Percentiles rank a stretch among this genome's conserved stretches.
Conservation (phyloP, 768 basidiomycete species). For the Suillus decipiens region DNA sequence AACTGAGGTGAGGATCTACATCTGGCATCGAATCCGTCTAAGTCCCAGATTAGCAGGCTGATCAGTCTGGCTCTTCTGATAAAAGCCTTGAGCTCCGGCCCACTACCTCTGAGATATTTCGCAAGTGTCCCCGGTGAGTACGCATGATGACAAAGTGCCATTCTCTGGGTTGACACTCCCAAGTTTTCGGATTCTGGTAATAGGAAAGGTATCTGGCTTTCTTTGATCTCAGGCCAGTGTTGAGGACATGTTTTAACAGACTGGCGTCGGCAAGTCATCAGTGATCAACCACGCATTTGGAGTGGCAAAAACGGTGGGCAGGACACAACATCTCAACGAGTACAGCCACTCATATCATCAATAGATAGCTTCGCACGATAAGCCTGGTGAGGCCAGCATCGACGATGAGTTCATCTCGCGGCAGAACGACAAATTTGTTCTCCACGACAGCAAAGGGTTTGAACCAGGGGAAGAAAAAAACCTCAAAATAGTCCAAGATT, state of each 20-base stretch:
- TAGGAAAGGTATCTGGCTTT: neutral
- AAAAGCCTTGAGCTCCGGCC: neutral
- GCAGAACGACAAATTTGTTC: constrained; percentile 13
- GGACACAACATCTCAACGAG: neutral
- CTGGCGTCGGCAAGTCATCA: neutral
- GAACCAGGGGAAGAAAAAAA: constrained; percentile 16
- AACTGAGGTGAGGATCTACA: neutral
- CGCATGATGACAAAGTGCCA: neutral
- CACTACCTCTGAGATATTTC: neutral
- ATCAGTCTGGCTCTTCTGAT: neutral
- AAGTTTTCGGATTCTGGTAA: neutral
- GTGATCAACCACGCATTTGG: neutral
- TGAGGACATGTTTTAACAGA: neutral
- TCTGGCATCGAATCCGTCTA: neutral
- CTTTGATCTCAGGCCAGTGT: neutral
- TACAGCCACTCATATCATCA: neutral
- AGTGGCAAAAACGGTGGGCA: neutral
- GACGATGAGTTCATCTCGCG: constrained; percentile 11
- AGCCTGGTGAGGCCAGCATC: constrained; percentile 15
- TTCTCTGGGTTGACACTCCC: neutral
- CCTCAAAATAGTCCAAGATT: constrained; percentile 12
- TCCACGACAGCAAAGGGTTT: constrained; percentile 21
- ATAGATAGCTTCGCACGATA: neutral
- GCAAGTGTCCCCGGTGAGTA: neutral
- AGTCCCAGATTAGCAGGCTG: neutral